Evolutionary conservation across 1,139 yeast species (phyloP), one percentile per base, ranked within the genome.

Genomic region (Hyphopichia fennica): DNA sequence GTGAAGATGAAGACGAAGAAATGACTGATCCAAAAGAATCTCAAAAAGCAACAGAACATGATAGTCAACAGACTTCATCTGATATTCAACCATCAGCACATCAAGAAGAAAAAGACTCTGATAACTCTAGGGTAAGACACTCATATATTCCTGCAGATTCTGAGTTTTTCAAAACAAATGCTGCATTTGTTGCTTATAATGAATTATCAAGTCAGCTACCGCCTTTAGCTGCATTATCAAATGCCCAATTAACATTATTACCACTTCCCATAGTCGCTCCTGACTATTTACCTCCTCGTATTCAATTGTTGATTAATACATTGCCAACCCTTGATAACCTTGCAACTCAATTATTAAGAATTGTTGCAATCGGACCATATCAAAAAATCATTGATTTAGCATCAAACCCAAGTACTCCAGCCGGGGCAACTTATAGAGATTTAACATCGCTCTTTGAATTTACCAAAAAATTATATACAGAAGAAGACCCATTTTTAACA

Each of bases 361-460:
- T 82, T 3, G 78, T 87, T 30, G 87, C 88, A 2, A 72, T 76
- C 31, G 84, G 84, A 0, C 84, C 90, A 0, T 86, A 85, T 55
- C 89, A 86, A 52, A 86, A 82, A 43, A 82, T 87, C 18, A 71
- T 87, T 50, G 84, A 83, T 37, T 68, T 85, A 39, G 88, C 88
- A 0, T 81, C 90, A 13, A 84, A 81, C 50, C 82, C 87, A 5
- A 90, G 84, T 36, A 77, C 86, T 9, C 80, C 81, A 1, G 82
- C 87, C 15, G 90, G 90, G 2, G 86, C 86, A 34, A 82, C 90
- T 0, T 89, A 82, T 56, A 75, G 84, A 41, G 85, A 84, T 46
- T 68, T 90, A 50, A 79, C 87, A 16, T 83, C 85, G 34, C 65
- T 88, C 34, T 89, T 89, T 57, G 91, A 86, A 54, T 87, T 86